Evolutionary conservation across 257 asterid species (phyloP), one percentile per base, ranked within the genome.

Genomic region (Petrea volubilis): DNA sequence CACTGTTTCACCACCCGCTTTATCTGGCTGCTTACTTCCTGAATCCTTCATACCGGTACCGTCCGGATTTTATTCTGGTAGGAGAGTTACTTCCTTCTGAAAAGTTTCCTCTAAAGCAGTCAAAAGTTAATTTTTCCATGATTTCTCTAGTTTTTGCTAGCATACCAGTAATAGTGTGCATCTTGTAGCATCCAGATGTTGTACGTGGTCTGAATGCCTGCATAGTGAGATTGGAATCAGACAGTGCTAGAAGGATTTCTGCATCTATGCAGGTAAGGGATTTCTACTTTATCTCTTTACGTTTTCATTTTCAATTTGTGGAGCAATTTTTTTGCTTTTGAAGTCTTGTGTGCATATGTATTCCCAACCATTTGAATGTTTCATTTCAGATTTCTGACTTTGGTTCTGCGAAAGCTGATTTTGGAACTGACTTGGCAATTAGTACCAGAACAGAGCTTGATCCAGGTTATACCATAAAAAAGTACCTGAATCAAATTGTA

Each of bases 371-470:
- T 57, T 44, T 74, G 68, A 38, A 38, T 72, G 68, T 23, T 41
- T 57, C 43, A 13, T 55, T 72, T 61, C 92, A 92, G 98, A 92
- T 89, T 68, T 87, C 96, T 41, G 98, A 92, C 73, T 92, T 92
- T 56, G 83, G 82, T 28, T 77, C 98, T 71, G 96, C 98, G 28
- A 89, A 89, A 82, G 98, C 96, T 76, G 98, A 92, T 86, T 92
- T 92, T 79, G 96, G 96, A 73, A 92, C 98, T 40, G 98, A 92
- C 77, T 78, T 92, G 92, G 98, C 98, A 18, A 86, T 92, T 65
- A 86, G 89, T 68, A 89, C 98, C 74, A 86, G 98, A 85, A 76
- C 87, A 57, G 96, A 84, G 83, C 98, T 92, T 72, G 91, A 87
- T 83, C 96, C 98, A 84, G 98, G 98, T 92, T 64, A 60, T 51